These are phyloP conservation scores for Garcia nutans DNA, from an alignment of 345 rosid genomes.

Conservation along the genomic window DNA sequence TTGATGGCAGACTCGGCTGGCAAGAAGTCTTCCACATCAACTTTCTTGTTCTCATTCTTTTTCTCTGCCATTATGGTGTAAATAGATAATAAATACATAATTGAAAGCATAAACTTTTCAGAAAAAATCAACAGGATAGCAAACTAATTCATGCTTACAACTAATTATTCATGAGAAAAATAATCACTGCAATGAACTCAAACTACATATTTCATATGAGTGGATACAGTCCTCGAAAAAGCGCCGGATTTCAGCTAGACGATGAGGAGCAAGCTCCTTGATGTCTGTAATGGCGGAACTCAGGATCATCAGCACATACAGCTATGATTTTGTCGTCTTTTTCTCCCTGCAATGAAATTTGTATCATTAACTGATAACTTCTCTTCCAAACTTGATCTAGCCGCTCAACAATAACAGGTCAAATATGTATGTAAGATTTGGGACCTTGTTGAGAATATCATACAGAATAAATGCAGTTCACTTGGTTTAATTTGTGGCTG, in stretches of 20 bases:
- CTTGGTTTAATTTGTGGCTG: not conserved
- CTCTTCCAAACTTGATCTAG: not conserved
- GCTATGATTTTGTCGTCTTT: conserved; percentile 98
- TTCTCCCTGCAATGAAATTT: conserved; percentile 61
- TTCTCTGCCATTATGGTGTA: conserved; percentile 54
- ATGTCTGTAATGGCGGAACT: conserved; percentile 92
- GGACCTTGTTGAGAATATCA: not conserved
- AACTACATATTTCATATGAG: conserved; percentile 9
- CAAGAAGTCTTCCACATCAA: conserved; percentile 83
- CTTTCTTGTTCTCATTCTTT: conserved; percentile 97
- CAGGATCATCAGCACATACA: conserved; percentile 98
- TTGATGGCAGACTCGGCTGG: conserved; percentile 71
- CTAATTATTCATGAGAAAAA: conserved; percentile 7
- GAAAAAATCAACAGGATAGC: not conserved
- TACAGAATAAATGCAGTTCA: too few relatives aligned
- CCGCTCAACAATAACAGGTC: not conserved
- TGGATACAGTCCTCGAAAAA: conserved; percentile 99
- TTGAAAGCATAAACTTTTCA: not conserved
- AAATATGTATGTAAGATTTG: not conserved
- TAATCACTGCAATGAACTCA: conserved; percentile 2
- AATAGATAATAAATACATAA: not conserved
- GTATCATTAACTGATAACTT: not conserved
- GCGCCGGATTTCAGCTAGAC: conserved; percentile 96
- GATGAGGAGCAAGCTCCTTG: conserved; percentile 97
- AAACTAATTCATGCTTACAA: not conserved